A percentile compares a stretch with the other conserved stretches of the same genome.
Conservation (phyloP, 202 grass and related monocot genomes). For the Elaeis oleifera region DNA sequence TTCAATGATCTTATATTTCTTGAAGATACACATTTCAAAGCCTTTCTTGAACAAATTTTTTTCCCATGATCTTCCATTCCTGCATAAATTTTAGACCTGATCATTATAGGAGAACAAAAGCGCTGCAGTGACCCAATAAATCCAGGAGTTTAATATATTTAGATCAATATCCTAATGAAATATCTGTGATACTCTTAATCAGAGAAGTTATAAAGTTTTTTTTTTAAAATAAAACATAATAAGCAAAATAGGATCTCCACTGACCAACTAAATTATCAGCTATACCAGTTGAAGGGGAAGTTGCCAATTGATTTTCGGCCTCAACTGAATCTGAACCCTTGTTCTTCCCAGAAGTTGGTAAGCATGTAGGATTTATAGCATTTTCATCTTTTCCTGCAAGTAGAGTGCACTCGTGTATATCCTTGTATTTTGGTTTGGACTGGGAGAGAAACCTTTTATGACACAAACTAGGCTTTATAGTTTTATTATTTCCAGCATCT, state of each 20-base stretch:
- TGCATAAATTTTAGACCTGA: conserved; percentile 19
- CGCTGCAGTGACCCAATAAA: conserved; percentile 3
- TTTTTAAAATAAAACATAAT: neutral
- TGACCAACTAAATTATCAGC: conserved; percentile 5
- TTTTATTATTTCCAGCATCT: conserved; percentile 18
- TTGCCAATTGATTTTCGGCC: conserved; percentile 13
- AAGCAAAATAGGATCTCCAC: too few relatives aligned
- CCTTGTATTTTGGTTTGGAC: conserved; percentile 12
- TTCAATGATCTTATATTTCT: conserved; percentile 18
- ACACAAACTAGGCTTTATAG: conserved; percentile 14
- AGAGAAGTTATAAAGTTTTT: conserved; percentile 7
- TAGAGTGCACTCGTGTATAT: neutral
- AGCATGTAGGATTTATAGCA: conserved; percentile 16
- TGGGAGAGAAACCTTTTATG: conserved; percentile 9
- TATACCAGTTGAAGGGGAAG: conserved; percentile 27
- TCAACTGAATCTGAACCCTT: conserved; percentile 22
- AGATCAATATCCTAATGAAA: too few relatives aligned
- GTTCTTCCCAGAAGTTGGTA: conserved; percentile 31
- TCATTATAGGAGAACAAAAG: conserved; percentile 24
- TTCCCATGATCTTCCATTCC: conserved; percentile 28
- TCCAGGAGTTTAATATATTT: neutral
- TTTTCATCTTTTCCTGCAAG: conserved; percentile 27
- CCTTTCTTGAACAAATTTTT: conserved; percentile 19
- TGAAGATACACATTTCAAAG: conserved; percentile 24
- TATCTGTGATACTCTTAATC: neutral